Conservation (phyloP, 179 eudicot species). For the Monotropa hypopitys region DNA sequence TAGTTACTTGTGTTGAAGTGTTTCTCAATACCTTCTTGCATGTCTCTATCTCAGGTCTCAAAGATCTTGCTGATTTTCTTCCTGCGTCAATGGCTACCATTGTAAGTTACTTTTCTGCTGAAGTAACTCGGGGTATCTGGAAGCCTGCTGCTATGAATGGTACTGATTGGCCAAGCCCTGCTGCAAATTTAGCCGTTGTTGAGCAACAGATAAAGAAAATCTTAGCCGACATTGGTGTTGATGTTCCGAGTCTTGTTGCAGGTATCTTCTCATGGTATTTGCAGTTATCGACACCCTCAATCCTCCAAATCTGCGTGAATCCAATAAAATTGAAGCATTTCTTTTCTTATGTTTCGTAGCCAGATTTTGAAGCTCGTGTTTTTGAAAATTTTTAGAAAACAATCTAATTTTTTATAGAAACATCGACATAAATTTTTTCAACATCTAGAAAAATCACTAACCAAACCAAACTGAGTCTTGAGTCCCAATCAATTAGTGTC, state of each 20-base stretch:
- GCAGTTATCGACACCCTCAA: background rate
- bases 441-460: background rate
- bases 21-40: background rate
- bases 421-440: background rate
- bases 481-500: no score
- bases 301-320: background rate
- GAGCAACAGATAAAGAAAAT: constrained; percentile 82
- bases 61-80: constrained; percentile 95
- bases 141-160: constrained; percentile 97
- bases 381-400: background rate
- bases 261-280: constrained; percentile 32
- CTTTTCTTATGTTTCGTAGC: background rate
- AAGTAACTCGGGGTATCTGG: constrained; percentile 94
- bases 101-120: constrained; percentile 94
- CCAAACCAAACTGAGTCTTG: no score
- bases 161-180: constrained; percentile 99
- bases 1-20: background rate
- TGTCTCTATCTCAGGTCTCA: constrained; percentile 47
- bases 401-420: background rate
- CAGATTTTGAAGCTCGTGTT: background rate
- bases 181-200: constrained; percentile 66
- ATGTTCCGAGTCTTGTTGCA: constrained; percentile 72
- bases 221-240: constrained; percentile 82
- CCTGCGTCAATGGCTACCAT: constrained; percentile 93
- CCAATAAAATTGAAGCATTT: background rate